Conservation (phyloP, 2,329 filamentous ascomycete species). For the Madurella fahalii region DNA sequence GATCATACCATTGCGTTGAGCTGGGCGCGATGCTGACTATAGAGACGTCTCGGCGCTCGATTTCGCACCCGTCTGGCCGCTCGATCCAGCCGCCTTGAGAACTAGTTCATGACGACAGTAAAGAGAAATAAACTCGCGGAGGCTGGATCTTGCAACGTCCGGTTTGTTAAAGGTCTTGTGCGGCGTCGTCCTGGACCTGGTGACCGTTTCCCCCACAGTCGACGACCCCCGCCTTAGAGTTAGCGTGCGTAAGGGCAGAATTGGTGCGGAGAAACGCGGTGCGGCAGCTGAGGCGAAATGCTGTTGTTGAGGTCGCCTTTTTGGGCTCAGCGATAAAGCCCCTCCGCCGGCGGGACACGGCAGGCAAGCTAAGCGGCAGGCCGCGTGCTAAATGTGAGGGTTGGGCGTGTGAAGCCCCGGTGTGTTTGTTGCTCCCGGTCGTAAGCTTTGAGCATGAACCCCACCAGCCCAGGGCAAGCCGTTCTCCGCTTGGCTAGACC, state of each 20-base stretch:
- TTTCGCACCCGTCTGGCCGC: slow-evolving; percentile 20
- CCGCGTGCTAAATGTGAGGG: not conserved
- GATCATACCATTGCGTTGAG: slow-evolving; percentile 22
- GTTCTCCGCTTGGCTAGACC: not conserved
- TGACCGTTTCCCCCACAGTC: not conserved
- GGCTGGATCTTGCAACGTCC: not conserved
- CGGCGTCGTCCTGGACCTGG: not conserved
- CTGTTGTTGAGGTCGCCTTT: not conserved
- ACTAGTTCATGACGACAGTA: slow-evolving; percentile 27
- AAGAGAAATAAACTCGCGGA: not conserved
- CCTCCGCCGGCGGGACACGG: not conserved
- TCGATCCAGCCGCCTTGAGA: slow-evolving; percentile 23
- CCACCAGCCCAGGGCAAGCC: not conserved
- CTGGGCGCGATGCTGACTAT: not conserved
- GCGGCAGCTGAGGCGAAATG: not conserved
- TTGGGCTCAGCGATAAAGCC: not conserved
- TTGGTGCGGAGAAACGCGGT: not conserved
- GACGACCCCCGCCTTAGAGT: not conserved
- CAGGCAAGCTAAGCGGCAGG: not conserved
- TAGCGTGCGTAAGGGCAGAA: not conserved
- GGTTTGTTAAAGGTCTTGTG: not conserved
- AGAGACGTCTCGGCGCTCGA: slow-evolving; percentile 1
- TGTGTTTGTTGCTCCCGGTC: not conserved
- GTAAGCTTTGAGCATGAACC: not conserved
- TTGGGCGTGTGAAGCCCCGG: not conserved